Conservation (phyloP, 306 rosid genomes). For the Castanospermum australe region DNA sequence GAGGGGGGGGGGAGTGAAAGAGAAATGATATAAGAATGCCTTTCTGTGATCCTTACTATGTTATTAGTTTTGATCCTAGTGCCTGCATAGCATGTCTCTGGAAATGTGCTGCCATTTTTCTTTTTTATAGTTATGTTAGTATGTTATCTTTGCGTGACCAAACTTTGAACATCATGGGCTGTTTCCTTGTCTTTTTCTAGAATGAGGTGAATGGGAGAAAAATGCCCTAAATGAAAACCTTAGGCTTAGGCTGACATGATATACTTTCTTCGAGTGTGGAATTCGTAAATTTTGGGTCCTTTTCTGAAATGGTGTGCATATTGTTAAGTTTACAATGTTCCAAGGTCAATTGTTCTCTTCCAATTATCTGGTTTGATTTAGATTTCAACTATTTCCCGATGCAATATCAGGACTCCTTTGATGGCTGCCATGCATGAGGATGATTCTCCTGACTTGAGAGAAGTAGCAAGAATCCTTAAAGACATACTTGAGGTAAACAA, state of each 20-base stretch:
- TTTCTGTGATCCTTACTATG: neutral
- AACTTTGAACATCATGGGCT: neutral
- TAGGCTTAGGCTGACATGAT: neutral
- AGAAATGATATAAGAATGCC: too few species aligned
- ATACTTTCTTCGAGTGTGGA: neutral
- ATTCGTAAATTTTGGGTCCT: neutral
- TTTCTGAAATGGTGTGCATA: neutral
- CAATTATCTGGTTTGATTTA: neutral
- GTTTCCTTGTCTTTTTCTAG: neutral
- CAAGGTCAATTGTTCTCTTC: neutral
- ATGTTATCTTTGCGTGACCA: neutral
- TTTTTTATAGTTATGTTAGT: neutral
- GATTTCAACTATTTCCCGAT: constrained; percentile 3
- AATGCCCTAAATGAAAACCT: neutral
- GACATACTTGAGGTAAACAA: constrained; percentile 54
- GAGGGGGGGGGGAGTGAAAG: too few species aligned
- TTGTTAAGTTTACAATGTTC: neutral
- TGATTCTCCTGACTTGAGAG: constrained; percentile 53
- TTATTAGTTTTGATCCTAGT: neutral
- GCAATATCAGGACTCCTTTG: constrained; percentile 48
- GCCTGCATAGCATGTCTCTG: neutral
- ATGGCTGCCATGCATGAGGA: constrained; percentile 76
- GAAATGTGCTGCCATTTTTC: neutral
- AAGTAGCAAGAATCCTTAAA: constrained; percentile 48
- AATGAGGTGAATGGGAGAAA: neutral